Percentiles rank a stretch among this genome's conserved stretches.
These are phyloP conservation scores for Wolfiporia cocos DNA, from an alignment of 1,284 basidiomycete genomes.

Conservation along the genomic window DNA sequence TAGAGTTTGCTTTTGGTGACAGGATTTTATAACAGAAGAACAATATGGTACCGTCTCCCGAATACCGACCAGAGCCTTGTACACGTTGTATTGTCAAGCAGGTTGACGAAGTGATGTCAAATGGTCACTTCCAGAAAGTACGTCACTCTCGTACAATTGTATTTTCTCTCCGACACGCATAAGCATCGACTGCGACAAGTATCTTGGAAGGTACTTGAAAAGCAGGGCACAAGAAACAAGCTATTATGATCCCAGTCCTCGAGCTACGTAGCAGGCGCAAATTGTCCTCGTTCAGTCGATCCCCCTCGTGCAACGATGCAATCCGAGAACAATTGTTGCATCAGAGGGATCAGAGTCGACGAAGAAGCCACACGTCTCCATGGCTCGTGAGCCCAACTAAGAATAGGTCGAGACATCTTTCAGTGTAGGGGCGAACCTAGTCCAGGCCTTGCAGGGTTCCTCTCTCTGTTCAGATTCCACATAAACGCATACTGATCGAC, in stretches of 20 bases:
- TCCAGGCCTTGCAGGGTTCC: too few relatives aligned
- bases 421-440: neutral
- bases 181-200: neutral
- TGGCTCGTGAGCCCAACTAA: neutral
- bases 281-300: too few relatives aligned
- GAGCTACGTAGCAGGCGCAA: neutral
- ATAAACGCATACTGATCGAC: neutral
- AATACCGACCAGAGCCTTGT: constrained; percentile 28
- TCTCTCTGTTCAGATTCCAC: too few relatives aligned
- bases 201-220: neutral
- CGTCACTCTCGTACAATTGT: neutral
- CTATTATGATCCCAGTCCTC: neutral
- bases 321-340: neutral
- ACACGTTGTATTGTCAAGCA: constrained; percentile 47
- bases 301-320: too few relatives aligned
- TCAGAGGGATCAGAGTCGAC: neutral
- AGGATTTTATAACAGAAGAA: constrained; percentile 8
- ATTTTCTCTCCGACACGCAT: neutral
- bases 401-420: neutral
- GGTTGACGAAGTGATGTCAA: constrained; percentile 8
- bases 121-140: constrained; percentile 15
- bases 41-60: constrained; percentile 11
- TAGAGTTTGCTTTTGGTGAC: neutral
- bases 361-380: neutral
- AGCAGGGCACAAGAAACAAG: neutral